Conservation (phyloP, 192 early-diverging fungal genomes). For the Globomyces pollinis-pini region DNA sequence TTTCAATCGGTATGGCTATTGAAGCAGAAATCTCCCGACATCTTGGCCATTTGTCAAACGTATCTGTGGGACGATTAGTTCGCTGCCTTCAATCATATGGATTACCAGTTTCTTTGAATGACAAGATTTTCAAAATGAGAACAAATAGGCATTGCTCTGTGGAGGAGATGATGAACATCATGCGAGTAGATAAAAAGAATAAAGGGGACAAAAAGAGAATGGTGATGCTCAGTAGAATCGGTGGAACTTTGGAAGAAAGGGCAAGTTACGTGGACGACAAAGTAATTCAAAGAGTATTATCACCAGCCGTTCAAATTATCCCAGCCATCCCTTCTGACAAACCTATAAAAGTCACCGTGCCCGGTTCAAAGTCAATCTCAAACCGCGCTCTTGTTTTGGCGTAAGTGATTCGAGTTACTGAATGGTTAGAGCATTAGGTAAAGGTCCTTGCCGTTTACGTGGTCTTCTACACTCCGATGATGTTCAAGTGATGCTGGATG, state of each 20-base stretch:
- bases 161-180: slow-evolving; percentile 80
- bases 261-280: slow-evolving; percentile 79
- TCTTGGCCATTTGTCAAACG: slow-evolving; percentile 77
- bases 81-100: slow-evolving; percentile 81
- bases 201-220: slow-evolving; percentile 84
- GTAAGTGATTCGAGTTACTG: too few species aligned
- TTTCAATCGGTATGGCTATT: slow-evolving; percentile 88
- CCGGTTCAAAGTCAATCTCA: slow-evolving; percentile 95
- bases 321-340: slow-evolving; percentile 2
- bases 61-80: slow-evolving; percentile 75
- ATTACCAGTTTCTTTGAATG: slow-evolving; percentile 76
- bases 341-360: slow-evolving; percentile 60
- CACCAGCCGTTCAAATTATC: slow-evolving; percentile 60
- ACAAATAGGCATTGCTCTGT: slow-evolving; percentile 59
- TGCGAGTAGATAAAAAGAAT: slow-evolving; percentile 96
- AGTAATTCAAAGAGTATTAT: slow-evolving; percentile 75
- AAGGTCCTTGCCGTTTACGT: slow-evolving; percentile 69
- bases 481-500: slow-evolving; percentile 92
- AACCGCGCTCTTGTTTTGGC: slow-evolving; percentile 92
- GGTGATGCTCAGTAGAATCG: slow-evolving; percentile 77
- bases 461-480: slow-evolving; percentile 95
- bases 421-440: slow-evolving; percentile 77
- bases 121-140: slow-evolving; percentile 62
- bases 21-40: slow-evolving; percentile 90
- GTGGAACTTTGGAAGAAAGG: slow-evolving; percentile 72